These are phyloP conservation scores for Choiromyces venosus DNA, from an alignment of 495 filamentous ascomycete genomes.

Conservation along the genomic window DNA sequence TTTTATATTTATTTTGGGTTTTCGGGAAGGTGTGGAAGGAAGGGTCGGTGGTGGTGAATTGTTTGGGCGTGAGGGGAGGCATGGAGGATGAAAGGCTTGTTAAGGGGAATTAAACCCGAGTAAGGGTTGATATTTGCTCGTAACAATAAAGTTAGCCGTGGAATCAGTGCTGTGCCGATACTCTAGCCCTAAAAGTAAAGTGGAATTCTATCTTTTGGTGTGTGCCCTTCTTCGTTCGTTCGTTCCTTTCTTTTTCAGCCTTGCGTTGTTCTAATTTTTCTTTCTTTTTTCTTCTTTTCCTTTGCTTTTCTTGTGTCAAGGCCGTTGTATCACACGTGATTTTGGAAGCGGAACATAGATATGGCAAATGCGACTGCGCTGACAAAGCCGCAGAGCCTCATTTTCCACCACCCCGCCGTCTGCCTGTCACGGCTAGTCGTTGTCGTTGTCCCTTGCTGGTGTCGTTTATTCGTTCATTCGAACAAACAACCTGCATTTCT, in stretches of 20 bases:
- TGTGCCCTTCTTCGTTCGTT: background rate
- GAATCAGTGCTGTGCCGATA: no score
- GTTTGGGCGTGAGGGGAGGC: background rate
- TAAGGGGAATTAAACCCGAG: background rate
- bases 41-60: background rate
- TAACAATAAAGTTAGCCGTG: no score
- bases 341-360: background rate
- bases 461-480: background rate
- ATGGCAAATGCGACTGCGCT: background rate
- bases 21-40: no score
- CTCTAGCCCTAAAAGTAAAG: no score
- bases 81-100: background rate
- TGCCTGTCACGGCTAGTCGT: background rate
- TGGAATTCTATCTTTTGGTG: background rate
- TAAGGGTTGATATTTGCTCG: background rate
- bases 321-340: background rate
- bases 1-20: background rate
- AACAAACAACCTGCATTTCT: background rate
- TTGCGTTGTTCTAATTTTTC: background rate
- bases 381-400: constrained; percentile 2
- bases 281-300: background rate
- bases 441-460: background rate
- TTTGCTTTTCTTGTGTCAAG: background rate
- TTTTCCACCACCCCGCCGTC: background rate
- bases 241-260: background rate